phyloP scores from a whole-genome alignment of 2,329 filamentous ascomycete genomes.

The Aureobasidium vineae region DNA sequence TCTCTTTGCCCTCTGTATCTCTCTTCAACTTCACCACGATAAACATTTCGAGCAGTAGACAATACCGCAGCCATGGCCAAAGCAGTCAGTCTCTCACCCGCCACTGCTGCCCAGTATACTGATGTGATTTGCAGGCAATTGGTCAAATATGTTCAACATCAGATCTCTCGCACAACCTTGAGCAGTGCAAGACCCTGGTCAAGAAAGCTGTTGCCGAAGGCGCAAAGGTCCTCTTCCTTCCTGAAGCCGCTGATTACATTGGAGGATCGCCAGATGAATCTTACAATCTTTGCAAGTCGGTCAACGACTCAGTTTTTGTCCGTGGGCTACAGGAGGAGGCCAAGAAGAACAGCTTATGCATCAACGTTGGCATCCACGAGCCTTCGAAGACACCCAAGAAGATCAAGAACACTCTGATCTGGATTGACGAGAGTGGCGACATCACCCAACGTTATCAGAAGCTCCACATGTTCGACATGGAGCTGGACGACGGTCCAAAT shows the following conservation, averaged over 20 bases:
- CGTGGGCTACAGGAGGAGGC: slow-evolving; percentile 70
- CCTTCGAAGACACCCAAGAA: slow-evolving; percentile 54
- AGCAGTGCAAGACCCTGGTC: slow-evolving; percentile 71
- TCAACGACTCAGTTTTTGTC: slow-evolving; percentile 69
- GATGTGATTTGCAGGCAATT: slow-evolving; percentile 62
- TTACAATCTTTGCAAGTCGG: slow-evolving; percentile 66
- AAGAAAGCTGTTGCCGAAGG: slow-evolving; percentile 70
- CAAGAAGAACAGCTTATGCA: slow-evolving; percentile 60
- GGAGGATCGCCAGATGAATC: slow-evolving; percentile 66
- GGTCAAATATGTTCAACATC: slow-evolving; percentile 87
- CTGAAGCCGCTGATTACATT: slow-evolving; percentile 90
- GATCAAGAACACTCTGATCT: slow-evolving; percentile 64
- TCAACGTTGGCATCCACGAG: slow-evolving; percentile 88
- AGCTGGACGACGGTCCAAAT: slow-evolving; percentile 57
- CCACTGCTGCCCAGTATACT: neutral
- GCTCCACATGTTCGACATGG: slow-evolving; percentile 84
- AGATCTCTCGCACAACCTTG: slow-evolving; percentile 73
- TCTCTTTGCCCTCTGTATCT: neutral
- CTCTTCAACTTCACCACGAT: neutral
- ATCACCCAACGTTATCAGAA: slow-evolving; percentile 75
- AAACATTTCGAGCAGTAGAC: neutral
- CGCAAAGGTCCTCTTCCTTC: slow-evolving; percentile 85
- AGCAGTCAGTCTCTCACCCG: slow-evolving; percentile 29
- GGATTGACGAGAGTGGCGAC: slow-evolving; percentile 61
- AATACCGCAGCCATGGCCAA: slow-evolving; percentile 31